Conservation (phyloP, 106 monocot genomes). For the Xerophyta viscosa region DNA sequence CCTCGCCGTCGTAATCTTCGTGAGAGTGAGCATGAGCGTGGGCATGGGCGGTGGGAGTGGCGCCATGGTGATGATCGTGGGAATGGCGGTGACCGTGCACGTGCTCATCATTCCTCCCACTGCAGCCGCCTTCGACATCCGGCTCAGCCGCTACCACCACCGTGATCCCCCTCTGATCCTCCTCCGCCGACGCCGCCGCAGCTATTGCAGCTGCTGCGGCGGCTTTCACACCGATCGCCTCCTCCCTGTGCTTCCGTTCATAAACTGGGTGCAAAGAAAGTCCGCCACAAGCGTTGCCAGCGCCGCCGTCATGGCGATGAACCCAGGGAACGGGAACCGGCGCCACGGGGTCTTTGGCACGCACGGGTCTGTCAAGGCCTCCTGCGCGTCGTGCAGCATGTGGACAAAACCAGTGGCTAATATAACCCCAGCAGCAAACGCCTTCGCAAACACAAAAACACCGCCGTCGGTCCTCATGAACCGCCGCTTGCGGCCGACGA, state of each 20-base stretch:
- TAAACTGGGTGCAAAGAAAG: conserved; percentile 72
- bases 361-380: conserved; percentile 54
- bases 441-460: conserved; percentile 50
- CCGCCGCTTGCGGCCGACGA: conserved; percentile 46
- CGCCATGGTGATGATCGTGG: background rate
- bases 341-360: conserved; percentile 50
- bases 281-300: conserved; percentile 75
- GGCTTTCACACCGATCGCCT: conserved; percentile 31
- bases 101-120: conserved; percentile 11
- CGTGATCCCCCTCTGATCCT: conserved; percentile 6
- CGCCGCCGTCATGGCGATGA: conserved; percentile 78
- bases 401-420: conserved; percentile 93
- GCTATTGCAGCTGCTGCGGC: conserved; percentile 18
- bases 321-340: conserved; percentile 75
- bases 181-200: background rate
- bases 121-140: background rate
- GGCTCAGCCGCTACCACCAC: conserved; percentile 7
- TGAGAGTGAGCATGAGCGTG: too few species aligned
- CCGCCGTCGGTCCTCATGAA: conserved; percentile 40
- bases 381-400: conserved; percentile 70
- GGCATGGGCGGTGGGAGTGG: background rate
- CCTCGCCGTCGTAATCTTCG: conserved; percentile 1
- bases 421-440: conserved; percentile 85
- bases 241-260: conserved; percentile 57
- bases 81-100: conserved; percentile 2